Conservation (phyloP, 345 rosid species). For the Ailanthus altissimus region DNA sequence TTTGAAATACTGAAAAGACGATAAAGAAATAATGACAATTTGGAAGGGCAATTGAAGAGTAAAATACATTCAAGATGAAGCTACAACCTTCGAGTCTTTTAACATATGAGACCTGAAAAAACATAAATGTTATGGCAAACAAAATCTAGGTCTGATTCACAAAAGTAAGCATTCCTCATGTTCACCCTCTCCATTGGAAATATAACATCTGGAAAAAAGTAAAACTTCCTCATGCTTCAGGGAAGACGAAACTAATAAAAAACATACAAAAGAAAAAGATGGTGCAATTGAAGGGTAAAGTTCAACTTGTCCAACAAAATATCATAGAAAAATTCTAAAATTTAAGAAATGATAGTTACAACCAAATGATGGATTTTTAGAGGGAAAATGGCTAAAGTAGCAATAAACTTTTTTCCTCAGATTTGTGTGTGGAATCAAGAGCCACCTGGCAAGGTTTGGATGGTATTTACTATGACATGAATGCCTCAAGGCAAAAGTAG, state of each 20-base stretch:
- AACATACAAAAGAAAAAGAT: too few relatives aligned
- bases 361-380: background rate
- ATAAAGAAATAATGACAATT: background rate
- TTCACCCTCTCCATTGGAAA: background rate
- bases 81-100: background rate
- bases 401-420: too few relatives aligned
- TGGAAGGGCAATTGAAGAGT: background rate
- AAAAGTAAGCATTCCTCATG: background rate
- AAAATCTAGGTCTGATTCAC: background rate
- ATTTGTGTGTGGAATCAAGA: background rate
- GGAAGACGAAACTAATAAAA: too few relatives aligned
- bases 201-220: too few relatives aligned
- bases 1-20: background rate
- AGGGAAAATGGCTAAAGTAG: background rate
- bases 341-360: too few relatives aligned
- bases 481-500: background rate
- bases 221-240: too few relatives aligned
- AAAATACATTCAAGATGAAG: background rate
- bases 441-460: background rate
- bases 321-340: too few relatives aligned
- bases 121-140: background rate
- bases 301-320: too few relatives aligned
- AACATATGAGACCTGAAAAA: background rate
- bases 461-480: background rate
- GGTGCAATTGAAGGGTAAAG: too few relatives aligned